Evolutionary conservation across 2,329 filamentous ascomycete genomes (phyloP), one percentile per base, ranked within the genome.

Genomic region (Aspergillus sp.): DNA sequence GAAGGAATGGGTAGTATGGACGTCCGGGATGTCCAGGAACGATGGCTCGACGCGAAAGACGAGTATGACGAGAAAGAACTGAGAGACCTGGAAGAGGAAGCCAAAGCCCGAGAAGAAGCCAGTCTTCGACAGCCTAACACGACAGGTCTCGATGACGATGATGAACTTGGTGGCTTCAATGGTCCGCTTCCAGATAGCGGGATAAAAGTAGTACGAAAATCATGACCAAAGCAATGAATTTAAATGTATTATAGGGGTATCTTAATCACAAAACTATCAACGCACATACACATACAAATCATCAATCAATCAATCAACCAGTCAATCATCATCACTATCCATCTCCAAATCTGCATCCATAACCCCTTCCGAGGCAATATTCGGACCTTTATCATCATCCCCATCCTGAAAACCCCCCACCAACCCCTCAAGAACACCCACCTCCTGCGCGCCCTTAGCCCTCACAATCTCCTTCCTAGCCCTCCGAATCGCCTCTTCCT

Each of bases 11-110:
- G 78, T 46, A 80, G 82, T 31, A 82, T 95, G 76, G 90, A 94
- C 57, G 82, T 90, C 7, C 76, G 85, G 47, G 91, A 98, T 67
- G 84, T 97, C 50, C 93, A 98, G 68, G 93, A 98, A 71, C 78
- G 93, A 48, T 98, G 93, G 93, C 72, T 98, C 29, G 91, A 97
- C 68, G 77, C 84, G 33, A 93, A 90, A 62, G 90, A 90, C 11
- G 88, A 86, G 52, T 89, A 88, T 59, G 93, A 98, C 65, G 83
- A 85, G 54, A 71, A 82, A 47, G 93, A 97, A 73, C 74, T 77
- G 46, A 80, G 81, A 59, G 79, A 85, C 43, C 82, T 84, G 72
- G 87, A 90, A 58, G 83, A 86, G 55, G 86, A 94, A 66, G 81
- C 80, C 30, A 82, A 78, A 56, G 66, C 69, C 42, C 68, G 66